Conservation (phyloP, 495 filamentous ascomycete genomes). For the Haplographium delicatum region DNA sequence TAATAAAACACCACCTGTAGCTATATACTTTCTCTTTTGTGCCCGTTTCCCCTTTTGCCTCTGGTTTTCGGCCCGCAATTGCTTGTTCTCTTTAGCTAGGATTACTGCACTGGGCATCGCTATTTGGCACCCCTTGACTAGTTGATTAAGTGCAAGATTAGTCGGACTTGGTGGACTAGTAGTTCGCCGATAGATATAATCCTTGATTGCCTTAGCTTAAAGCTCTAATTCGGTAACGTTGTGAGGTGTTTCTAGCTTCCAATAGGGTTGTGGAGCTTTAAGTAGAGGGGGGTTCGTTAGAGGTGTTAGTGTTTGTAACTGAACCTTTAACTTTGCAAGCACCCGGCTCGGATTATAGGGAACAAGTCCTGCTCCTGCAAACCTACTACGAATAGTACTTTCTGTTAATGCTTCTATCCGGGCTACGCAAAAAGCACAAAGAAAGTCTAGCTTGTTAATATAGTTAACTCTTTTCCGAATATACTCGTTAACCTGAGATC, state of each 20-base stretch:
- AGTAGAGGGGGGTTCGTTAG: too few species aligned
- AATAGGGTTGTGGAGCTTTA: conserved; percentile 39
- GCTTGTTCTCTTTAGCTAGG: too few species aligned
- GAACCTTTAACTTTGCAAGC: conserved; percentile 4
- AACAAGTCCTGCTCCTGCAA: conserved; percentile 8
- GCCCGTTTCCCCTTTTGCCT: too few species aligned
- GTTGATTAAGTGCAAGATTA: background rate
- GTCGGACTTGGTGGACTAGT: background rate
- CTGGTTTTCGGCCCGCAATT: too few species aligned
- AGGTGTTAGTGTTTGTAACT: conserved; percentile 18
- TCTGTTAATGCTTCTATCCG: background rate
- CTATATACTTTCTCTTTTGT: too few species aligned
- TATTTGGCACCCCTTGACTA: background rate
- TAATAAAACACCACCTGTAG: too few species aligned
- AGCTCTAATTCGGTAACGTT: conserved; percentile 1
- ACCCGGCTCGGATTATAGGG: conserved; percentile 9
- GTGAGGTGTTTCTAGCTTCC: conserved; percentile 3
- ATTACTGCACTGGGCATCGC: too few species aligned
- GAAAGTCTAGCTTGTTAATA: conserved; percentile 18
- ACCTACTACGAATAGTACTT: conserved; percentile 8
- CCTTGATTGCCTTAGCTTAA: background rate
- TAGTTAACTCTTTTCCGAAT: conserved; percentile 2
- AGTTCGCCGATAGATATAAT: background rate
- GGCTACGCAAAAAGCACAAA: conserved; percentile 6
- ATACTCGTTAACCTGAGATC: background rate